These are phyloP conservation scores for Arbutus unedo DNA, from an alignment of 148 eudicot species.

Conservation along the genomic window DNA sequence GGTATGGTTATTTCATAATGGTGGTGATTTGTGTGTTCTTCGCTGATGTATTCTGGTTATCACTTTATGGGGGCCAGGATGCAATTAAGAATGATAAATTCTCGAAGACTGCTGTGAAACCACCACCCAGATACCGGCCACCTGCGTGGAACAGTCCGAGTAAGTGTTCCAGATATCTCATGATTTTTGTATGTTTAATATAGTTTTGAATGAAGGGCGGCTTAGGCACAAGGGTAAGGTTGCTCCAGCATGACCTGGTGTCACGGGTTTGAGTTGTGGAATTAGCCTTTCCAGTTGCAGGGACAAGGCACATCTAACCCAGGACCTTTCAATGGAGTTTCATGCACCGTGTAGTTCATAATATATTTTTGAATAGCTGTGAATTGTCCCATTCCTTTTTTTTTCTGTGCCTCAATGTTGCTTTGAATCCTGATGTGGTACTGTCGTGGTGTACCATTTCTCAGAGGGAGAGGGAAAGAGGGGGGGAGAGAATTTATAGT, in stretches of 20 bases:
- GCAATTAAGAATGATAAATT: constrained; percentile 29
- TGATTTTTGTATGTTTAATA: neutral
- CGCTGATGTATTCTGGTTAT: neutral
- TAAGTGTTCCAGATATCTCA: constrained; percentile 30
- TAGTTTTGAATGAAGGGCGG: neutral
- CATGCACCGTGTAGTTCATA: no score
- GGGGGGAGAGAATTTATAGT: no score
- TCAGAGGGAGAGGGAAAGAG: no score
- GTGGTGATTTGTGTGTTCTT: neutral
- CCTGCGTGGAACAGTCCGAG: constrained; percentile 43
- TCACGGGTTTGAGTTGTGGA: no score
- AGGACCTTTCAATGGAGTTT: no score
- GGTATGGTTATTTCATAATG: neutral
- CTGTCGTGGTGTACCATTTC: neutral
- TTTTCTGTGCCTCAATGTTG: neutral
- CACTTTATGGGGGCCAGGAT: constrained; percentile 19
- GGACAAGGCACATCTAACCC: no score
- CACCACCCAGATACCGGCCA: constrained; percentile 47
- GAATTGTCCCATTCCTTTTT: no score
- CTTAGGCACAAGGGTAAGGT: no score
- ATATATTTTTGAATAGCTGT: no score
- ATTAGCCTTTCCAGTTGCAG: no score
- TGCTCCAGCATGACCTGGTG: no score
- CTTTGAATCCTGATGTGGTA: neutral
- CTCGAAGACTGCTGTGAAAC: constrained; percentile 27